Evolutionary conservation across 2,329 filamentous ascomycete species (phyloP).

Genomic region (Aspergillus brunneoviolaceus): DNA sequence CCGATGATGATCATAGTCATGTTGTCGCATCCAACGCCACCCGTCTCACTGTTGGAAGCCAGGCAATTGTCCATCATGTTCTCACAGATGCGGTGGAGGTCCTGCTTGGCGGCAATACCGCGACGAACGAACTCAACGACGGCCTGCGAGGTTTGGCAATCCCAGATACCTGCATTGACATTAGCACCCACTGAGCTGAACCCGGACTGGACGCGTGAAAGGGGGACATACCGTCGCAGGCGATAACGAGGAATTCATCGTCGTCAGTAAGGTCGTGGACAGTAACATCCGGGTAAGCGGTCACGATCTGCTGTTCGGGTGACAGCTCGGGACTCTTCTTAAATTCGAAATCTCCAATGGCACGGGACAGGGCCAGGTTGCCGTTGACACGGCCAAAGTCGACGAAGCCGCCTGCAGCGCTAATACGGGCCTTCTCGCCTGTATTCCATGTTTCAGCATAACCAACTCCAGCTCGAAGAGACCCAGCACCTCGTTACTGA

Average conservation of each 20-base stretch:
- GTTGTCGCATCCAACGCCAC: conserved; percentile 97
- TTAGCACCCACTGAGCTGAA: conserved; percentile 5
- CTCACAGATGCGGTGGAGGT: conserved; percentile 91
- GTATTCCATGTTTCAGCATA: conserved; percentile 20
- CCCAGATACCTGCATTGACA: conserved; percentile 82
- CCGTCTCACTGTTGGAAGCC: conserved; percentile 95
- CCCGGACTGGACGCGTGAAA: not conserved
- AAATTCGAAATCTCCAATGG: conserved; percentile 99
- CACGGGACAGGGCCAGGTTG: conserved; percentile 92
- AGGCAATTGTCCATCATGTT: conserved; percentile 99
- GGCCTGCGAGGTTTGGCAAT: conserved; percentile 97
- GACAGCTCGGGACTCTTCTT: conserved; percentile 97
- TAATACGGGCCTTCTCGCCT: conserved; percentile 96
- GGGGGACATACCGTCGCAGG: conserved; percentile 74
- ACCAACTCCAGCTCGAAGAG: not conserved
- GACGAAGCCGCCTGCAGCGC: conserved; percentile 92
- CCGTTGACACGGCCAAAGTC: conserved; percentile 98
- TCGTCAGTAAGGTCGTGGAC: conserved; percentile 87
- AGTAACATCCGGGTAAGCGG: conserved; percentile 91
- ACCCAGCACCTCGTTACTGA: conserved; percentile 39
- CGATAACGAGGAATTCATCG: conserved; percentile 92
- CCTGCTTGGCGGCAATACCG: conserved; percentile 94
- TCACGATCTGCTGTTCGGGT: conserved; percentile 98
- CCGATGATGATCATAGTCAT: conserved; percentile 97
- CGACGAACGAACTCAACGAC: conserved; percentile 95